Base-by-base conservation (phyloP, 2,329 filamentous ascomycete species). In the Metarhizium robertsii region DNA sequence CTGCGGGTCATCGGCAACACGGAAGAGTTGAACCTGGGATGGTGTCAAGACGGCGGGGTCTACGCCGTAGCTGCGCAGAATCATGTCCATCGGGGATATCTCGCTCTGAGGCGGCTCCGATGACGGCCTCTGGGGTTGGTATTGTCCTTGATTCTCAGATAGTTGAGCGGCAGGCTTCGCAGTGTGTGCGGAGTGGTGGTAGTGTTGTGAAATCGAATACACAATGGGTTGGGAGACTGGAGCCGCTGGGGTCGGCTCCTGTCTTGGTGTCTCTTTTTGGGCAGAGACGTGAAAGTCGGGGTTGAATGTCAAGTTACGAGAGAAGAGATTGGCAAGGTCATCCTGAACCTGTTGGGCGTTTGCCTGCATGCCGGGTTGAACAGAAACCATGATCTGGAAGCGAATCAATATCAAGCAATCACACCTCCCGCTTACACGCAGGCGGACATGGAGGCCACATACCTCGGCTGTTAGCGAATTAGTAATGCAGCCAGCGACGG, bases 151-250 rank as follows among this genome's bases (percentile, higher is more conserved):
- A 5, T 63, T 60, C 45, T 69, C 63, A 45, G 40, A 32, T 49
- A 65, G 64, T 58, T 60, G 66, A 57, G 60, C 64, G 49, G 67
- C 58, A 20, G 71, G 68, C 54, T 76, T 74, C 20, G 61, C 59
- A 34, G 65, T 67, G 67, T 95, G 89, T 48, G 86, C 76, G 8
- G 89, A 90, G 66, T 92, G 90, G 60, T 87, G 86, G 69, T 95
- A 95, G 69, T 95, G 90, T 65, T 89, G 86, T 10, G 88, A 88
- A 62, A 88, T 83, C 57, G 80, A 85, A 73, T 94, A 95, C 59
- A 80, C 76, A 59, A 89, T 85, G 50, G 71, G 74, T 55, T 72
- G 70, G 48, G 65, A 16, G n/a, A 40, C 29, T 42, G 48, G 59
- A 36, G 66, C 64, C 46, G 63, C 58, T 25, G 61, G 47, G 13